A percentile compares a stretch with the other conserved stretches of the same genome.
These are phyloP conservation scores for Fusarium austroafricanum DNA, from an alignment of 2,329 filamentous ascomycete genomes.

Conservation along the genomic window DNA sequence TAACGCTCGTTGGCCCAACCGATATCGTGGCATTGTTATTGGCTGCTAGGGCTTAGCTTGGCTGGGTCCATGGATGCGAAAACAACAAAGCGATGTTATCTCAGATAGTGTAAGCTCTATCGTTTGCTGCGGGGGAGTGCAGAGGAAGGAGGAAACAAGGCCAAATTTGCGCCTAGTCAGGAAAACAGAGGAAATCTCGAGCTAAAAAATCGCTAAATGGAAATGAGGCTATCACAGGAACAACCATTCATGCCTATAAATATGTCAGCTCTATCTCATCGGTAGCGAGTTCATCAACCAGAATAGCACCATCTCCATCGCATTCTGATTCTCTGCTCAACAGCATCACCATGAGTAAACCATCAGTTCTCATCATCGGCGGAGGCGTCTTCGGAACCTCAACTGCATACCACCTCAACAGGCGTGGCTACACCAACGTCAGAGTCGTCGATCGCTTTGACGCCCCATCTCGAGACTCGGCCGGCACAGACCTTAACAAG, in stretches of 20 bases:
- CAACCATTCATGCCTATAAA: background rate
- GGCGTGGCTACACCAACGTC: conserved; percentile 57
- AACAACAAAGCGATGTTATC: background rate
- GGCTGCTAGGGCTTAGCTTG: background rate
- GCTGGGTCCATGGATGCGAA: too few species aligned
- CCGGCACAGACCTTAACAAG: conserved; percentile 71
- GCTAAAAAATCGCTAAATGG: background rate
- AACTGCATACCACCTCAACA: conserved; percentile 59
- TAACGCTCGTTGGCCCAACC: background rate
- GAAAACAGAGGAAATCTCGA: background rate
- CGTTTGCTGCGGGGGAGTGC: conserved; percentile 4
- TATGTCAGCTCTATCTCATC: background rate
- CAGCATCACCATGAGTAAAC: conserved; percentile 40
- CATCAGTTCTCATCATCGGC: conserved; percentile 55
- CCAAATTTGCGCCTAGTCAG: background rate
- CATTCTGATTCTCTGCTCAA: background rate
- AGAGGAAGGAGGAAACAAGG: conserved; percentile 15
- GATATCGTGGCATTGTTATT: background rate
- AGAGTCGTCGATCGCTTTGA: conserved; percentile 59
- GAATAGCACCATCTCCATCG: background rate
- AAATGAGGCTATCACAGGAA: background rate
- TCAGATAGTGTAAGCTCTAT: background rate
- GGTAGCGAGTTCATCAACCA: background rate
- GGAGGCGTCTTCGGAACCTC: conserved; percentile 64
- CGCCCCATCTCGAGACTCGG: conserved; percentile 60